Percentiles rank a stretch among this genome's conserved stretches.
These are phyloP conservation scores for Anisodus acutangulus DNA, from an alignment of 257 asterid genomes.

Conservation along the genomic window DNA sequence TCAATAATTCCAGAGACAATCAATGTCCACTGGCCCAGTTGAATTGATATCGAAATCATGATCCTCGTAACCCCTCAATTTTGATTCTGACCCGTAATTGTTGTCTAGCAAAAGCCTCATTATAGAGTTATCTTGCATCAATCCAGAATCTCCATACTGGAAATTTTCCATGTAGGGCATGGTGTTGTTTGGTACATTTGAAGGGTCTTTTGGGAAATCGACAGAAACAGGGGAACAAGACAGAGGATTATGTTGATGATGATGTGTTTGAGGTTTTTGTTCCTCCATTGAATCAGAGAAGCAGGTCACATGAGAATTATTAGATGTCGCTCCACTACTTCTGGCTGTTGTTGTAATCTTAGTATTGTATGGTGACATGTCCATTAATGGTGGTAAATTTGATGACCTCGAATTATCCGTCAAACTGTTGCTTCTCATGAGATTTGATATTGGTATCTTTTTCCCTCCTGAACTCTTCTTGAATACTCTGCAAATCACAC, in stretches of 20 bases:
- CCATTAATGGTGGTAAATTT: constrained; percentile 54
- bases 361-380: constrained; percentile 49
- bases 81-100: constrained; percentile 4
- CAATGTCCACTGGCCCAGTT: constrained; percentile 45
- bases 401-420: constrained; percentile 33
- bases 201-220: constrained; percentile 37
- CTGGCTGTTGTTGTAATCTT: constrained; percentile 28
- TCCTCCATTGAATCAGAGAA: constrained; percentile 58
- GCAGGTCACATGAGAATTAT: constrained; percentile 52
- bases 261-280: constrained; percentile 35
- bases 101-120: constrained; percentile 28
- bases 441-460: constrained; percentile 53
- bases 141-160: constrained; percentile 28
- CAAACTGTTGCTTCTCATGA: constrained; percentile 17
- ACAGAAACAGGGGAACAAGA: constrained; percentile 40
- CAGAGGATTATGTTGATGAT: constrained; percentile 30
- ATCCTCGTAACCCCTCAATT: constrained; percentile 34
- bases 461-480: constrained; percentile 63
- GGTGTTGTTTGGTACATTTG: constrained; percentile 24
- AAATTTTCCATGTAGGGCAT: not conserved
- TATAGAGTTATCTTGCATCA: constrained; percentile 25
- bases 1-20: constrained; percentile 49
- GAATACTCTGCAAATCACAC: constrained; percentile 75
- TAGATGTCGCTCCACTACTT: constrained; percentile 31
- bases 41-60: constrained; percentile 37